Evolutionary conservation across 495 filamentous ascomycete genomes (phyloP).

Genomic region (Symbiotaphrina buchneri): DNA sequence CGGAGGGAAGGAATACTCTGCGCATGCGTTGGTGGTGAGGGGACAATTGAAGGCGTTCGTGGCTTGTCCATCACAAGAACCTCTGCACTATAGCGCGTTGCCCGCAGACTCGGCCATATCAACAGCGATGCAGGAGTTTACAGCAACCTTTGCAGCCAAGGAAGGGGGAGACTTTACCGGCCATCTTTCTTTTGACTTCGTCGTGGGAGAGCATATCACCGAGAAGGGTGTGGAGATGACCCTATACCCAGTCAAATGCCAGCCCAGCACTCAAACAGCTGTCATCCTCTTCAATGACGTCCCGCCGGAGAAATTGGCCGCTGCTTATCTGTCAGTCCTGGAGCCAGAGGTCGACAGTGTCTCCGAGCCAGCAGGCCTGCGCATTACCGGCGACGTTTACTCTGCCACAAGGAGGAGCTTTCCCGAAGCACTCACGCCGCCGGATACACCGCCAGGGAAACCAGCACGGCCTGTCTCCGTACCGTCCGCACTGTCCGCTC

Average conservation of each 20-base stretch:
- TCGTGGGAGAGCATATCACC: slow-evolving; percentile 26
- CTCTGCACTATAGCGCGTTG: slow-evolving; percentile 40
- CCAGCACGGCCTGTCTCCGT: slow-evolving; percentile 3
- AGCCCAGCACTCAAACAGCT: slow-evolving; percentile 37
- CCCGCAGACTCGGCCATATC: slow-evolving; percentile 24
- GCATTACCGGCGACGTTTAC: background rate
- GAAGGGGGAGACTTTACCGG: slow-evolving; percentile 32
- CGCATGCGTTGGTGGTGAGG: slow-evolving; percentile 38
- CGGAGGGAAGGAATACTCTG: slow-evolving; percentile 41
- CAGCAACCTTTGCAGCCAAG: slow-evolving; percentile 26
- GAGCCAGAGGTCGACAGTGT: slow-evolving; percentile 1
- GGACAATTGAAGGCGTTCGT: slow-evolving; percentile 39
- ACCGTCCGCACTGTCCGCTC: slow-evolving; percentile 6
- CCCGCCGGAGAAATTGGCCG: slow-evolving; percentile 11
- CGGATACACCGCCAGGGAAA: no score
- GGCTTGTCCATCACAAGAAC: slow-evolving; percentile 31
- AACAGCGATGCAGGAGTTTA: slow-evolving; percentile 37
- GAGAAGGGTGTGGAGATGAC: slow-evolving; percentile 9
- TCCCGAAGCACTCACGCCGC: slow-evolving; percentile 1
- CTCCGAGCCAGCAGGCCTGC: no score
- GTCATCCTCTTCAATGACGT: slow-evolving; percentile 23
- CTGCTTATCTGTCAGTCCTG: slow-evolving; percentile 17
- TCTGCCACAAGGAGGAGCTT: background rate
- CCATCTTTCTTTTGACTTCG: slow-evolving; percentile 44
- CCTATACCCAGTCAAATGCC: slow-evolving; percentile 37